Conservation (phyloP, 2,329 filamentous ascomycete genomes). For the Aspergillus arachidicola region DNA sequence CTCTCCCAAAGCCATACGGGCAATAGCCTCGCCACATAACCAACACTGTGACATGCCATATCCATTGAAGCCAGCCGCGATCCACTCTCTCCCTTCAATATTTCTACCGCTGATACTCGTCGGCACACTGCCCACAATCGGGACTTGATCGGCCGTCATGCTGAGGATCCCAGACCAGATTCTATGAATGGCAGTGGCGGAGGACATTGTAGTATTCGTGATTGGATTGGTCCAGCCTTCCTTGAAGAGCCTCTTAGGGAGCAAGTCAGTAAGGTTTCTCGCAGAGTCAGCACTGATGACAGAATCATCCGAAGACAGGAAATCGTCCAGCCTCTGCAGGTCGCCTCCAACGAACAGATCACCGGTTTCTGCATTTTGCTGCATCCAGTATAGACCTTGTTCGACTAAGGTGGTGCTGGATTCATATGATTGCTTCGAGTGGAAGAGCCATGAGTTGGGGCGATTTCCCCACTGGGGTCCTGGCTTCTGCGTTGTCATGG, state of each 20-base stretch:
- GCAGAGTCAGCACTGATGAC: slow-evolving; percentile 8
- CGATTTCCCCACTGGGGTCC: slow-evolving; percentile 1
- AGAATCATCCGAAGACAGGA: slow-evolving; percentile 16
- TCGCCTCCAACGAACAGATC: slow-evolving; percentile 21
- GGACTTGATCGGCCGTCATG: slow-evolving; percentile 55
- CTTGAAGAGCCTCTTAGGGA: slow-evolving; percentile 29
- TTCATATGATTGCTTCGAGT: not conserved
- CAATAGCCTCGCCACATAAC: slow-evolving; percentile 29
- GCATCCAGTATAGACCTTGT: slow-evolving; percentile 19
- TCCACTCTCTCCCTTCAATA: slow-evolving; percentile 27
- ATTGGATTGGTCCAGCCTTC: not conserved
- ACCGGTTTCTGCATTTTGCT: slow-evolving; percentile 24
- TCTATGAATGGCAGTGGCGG: slow-evolving; percentile 35
- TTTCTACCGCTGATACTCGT: slow-evolving; percentile 14
- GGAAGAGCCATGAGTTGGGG: not conserved
- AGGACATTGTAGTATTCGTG: not conserved
- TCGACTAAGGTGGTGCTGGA: not conserved
- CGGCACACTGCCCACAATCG: slow-evolving; percentile 51
- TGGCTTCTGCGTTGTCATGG: slow-evolving; percentile 40
- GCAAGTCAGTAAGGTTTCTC: slow-evolving; percentile 9
- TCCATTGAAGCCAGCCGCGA: slow-evolving; percentile 34
- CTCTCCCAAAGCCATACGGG: slow-evolving; percentile 21
- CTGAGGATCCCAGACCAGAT: slow-evolving; percentile 63
- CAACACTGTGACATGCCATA: slow-evolving; percentile 35
- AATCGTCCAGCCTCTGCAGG: slow-evolving; percentile 16